Percentiles rank a stretch among this genome's conserved stretches.
Conservation (phyloP, 164 flowering plant genomes). For the Dillenia suffruticosa region DNA sequence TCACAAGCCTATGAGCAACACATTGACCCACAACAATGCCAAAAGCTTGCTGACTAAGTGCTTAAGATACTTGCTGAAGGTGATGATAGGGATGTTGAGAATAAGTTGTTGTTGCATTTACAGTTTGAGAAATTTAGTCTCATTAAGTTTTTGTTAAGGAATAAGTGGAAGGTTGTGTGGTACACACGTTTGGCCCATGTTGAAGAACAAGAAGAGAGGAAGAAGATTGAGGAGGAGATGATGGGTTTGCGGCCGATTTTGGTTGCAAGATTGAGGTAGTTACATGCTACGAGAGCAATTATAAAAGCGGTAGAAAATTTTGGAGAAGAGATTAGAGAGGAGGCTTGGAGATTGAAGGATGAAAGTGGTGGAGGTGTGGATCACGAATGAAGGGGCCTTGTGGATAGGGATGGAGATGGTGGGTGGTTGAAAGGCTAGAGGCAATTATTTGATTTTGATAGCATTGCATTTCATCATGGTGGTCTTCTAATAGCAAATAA, state of each 20-base stretch:
- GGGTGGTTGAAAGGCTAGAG: slow-evolving; percentile 82
- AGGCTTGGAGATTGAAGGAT: slow-evolving; percentile 89
- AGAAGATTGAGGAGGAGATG: too few species aligned
- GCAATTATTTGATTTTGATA: slow-evolving; percentile 83
- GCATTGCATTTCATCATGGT: slow-evolving; percentile 73
- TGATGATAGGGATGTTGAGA: neutral
- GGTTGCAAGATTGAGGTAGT: slow-evolving; percentile 76
- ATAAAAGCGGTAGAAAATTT: slow-evolving; percentile 84
- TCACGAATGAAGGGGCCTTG: slow-evolving; percentile 38
- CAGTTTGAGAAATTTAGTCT: neutral
- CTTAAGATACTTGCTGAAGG: too few species aligned
- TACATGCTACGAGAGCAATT: slow-evolving; percentile 93
- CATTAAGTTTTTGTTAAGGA: neutral
- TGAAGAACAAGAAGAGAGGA: too few species aligned
- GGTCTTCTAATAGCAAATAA: slow-evolving; percentile 79
- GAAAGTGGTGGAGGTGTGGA: slow-evolving; percentile 58
- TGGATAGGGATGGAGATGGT: slow-evolving; percentile 62
- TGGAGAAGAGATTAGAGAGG: slow-evolving; percentile 97
- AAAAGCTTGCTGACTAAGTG: neutral
- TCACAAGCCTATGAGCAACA: neutral
- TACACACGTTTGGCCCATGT: neutral
- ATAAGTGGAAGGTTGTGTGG: neutral
- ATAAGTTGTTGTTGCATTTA: neutral
- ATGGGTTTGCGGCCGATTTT: too few species aligned
- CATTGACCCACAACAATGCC: neutral